Base-by-base conservation (phyloP, 257 asterid species). In the Nicotiana undulata region DNA sequence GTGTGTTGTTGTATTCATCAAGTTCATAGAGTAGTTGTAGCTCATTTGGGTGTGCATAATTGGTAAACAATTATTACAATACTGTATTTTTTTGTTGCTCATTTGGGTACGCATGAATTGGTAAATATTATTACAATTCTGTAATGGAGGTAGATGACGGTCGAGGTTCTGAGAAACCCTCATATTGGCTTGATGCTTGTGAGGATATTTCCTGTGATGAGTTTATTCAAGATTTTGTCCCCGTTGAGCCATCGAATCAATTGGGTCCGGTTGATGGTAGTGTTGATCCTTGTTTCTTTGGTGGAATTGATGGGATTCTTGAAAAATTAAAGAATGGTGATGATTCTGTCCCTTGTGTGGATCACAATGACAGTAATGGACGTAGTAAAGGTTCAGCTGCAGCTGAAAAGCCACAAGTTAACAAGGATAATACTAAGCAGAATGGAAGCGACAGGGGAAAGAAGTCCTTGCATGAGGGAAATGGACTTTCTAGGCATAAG, bases 111-210 rank as follows among this genome's bases (percentile, higher is more conserved):
- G 37, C 7, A 4, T 26, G 3, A 22, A 13, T 28, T 28, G 16
- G 68, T 63, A 44, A 60, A 81, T 74, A 84, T 81, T 63, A 37
- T 18, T 80, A 24, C 31, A 9, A 22, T 12, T 59, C 29, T 63
- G 53, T 37, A 63, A 93, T 95, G 99, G 97, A 89, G 46, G 94
- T 82, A 82, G 90, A 85, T 82, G 83, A 83, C 85, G 88, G 76
- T 89, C 75, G 87, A 72, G 89, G 51, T 74, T 80, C 64, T 66
- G 88, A 80, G 40, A 91, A 88, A 75, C 85, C 94, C 49, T 93
- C 96, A 22, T 95, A 91, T 83, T 95, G 99, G 99, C 81, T 95
- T 22, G 98, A 95, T 84, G 95, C 97, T 7, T 90, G 93, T 22
- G 99, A 93, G 91, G 99, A 94, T 70, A 88, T 90, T 3, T 90